Evolutionary conservation across 176 grass and related monocot genomes (phyloP).

Genomic region (Sorghum bicolor): Sorghum_bicolor_NCBIv3 NC_012875.2:58372501-58373000

Average conservation of each 20-base stretch:
- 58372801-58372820: slow-evolving; percentile 52
- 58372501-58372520: slow-evolving; percentile 67
- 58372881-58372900: slow-evolving; percentile 73
- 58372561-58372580: slow-evolving; percentile 86
- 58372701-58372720: background rate
- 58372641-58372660: slow-evolving; percentile 6
- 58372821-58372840: slow-evolving; percentile 55
- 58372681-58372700: background rate
- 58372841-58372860: slow-evolving; percentile 44
- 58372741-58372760: slow-evolving; percentile 56
- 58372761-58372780: slow-evolving; percentile 83
- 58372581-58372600: slow-evolving; percentile 86
- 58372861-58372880: slow-evolving; percentile 60
- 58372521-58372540: slow-evolving; percentile 76
- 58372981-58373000: background rate
- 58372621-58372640: slow-evolving; percentile 59
- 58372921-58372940: slow-evolving; percentile 74
- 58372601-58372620: slow-evolving; percentile 78
- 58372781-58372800: slow-evolving; percentile 71
- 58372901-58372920: slow-evolving; percentile 56
- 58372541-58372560: slow-evolving; percentile 78
- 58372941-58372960: slow-evolving; percentile 64
- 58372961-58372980: slow-evolving; percentile 48
- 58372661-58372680: background rate
- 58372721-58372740: slow-evolving; percentile 7